Conservation (phyloP, 2,329 filamentous ascomycete genomes). For the Ophiostoma angusticollis region DNA sequence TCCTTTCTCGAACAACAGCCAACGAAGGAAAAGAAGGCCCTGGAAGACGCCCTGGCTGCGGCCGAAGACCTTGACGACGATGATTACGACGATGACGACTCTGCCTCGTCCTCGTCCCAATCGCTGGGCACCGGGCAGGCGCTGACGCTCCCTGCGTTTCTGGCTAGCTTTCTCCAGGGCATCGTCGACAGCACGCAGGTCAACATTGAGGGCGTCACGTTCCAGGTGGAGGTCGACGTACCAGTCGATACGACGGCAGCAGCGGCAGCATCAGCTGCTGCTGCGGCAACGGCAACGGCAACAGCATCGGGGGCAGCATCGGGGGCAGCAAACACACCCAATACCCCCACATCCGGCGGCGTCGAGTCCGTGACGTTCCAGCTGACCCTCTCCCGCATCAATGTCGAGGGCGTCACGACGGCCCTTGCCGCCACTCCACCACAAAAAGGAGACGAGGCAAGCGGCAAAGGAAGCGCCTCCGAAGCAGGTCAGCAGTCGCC, state of each 20-base stretch:
- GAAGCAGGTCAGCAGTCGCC: not conserved
- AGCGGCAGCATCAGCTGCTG: not conserved
- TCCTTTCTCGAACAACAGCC: conserved; percentile 68
- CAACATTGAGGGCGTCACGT: conserved; percentile 48
- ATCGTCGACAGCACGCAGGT: conserved; percentile 60
- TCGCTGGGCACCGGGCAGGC: conserved; percentile 55
- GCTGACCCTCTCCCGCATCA: conserved; percentile 50
- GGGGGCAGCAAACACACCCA: not conserved
- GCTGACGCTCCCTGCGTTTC: conserved; percentile 55
- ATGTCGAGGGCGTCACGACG: conserved; percentile 53
- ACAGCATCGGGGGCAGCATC: not conserved
- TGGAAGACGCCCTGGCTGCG: conserved; percentile 57
- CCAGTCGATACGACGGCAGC: conserved; percentile 29
- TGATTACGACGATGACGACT: conserved; percentile 38
- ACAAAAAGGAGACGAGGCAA: conserved; percentile 2
- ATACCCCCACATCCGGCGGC: conserved; percentile 19
- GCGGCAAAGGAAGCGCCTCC: not conserved
- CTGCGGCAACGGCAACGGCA: not conserved
- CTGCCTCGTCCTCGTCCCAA: conserved; percentile 18
- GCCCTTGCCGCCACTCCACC: not conserved
- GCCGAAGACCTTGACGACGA: conserved; percentile 21
- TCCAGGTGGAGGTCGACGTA: conserved; percentile 52
- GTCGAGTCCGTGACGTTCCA: conserved; percentile 49
- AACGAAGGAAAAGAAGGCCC: conserved; percentile 47
- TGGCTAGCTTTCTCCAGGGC: conserved; percentile 60